A percentile compares a stretch with the other conserved stretches of the same genome.
These are phyloP conservation scores for Picochlorum sp. DNA, from an alignment of 139 green algal species.

Conservation along the genomic window DNA sequence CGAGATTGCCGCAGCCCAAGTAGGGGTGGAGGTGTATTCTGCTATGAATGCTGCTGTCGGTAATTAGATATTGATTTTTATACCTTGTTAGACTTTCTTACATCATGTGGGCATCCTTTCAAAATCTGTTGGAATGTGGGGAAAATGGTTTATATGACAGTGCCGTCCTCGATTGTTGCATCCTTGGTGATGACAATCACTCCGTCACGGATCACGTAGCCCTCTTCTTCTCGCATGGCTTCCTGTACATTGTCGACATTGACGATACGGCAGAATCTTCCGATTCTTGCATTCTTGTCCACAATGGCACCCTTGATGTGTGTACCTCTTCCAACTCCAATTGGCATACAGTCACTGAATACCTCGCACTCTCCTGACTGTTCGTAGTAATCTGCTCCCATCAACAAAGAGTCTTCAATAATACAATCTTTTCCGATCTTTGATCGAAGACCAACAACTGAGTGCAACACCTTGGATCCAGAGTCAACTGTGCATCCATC, in stretches of 20 bases:
- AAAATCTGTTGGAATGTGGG: neutral
- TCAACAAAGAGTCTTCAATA: constrained; percentile 68
- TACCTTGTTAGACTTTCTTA: neutral
- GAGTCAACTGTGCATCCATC: constrained; percentile 68
- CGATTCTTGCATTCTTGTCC: constrained; percentile 94
- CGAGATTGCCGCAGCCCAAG: constrained; percentile 72
- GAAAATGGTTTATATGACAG: constrained; percentile 13
- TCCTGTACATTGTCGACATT: constrained; percentile 76
- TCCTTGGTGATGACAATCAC: constrained; percentile 96
- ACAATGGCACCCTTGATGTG: constrained; percentile 88
- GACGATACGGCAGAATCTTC: constrained; percentile 50
- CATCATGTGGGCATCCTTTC: neutral
- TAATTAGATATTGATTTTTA: constrained; percentile 6
- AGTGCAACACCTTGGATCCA: constrained; percentile 70
- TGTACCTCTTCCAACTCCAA: constrained; percentile 82
- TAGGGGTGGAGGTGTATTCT: constrained; percentile 82
- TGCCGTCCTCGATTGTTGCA: constrained; percentile 63
- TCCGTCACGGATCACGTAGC: constrained; percentile 94
- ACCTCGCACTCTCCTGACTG: constrained; percentile 57
- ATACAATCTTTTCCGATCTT: constrained; percentile 59
- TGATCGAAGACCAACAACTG: constrained; percentile 86
- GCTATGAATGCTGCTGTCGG: constrained; percentile 66
- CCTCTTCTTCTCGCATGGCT: constrained; percentile 72
- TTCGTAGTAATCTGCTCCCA: constrained; percentile 98
- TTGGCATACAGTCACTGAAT: constrained; percentile 73